These are phyloP conservation scores for Cicer arietinum DNA, from an alignment of 306 rosid genomes.

Conservation along the genomic window DNA sequence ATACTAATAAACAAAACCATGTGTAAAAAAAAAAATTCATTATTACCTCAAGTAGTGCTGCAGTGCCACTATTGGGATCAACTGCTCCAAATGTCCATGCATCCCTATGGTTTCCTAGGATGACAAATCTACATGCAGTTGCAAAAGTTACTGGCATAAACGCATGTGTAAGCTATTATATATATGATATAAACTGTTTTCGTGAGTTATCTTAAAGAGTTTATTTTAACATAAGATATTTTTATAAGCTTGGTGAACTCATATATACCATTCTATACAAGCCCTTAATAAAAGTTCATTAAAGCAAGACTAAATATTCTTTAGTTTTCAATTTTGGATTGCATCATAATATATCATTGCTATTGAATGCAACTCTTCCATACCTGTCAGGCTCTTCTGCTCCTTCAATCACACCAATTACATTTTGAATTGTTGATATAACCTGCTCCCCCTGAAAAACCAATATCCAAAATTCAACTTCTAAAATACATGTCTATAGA, in stretches of 20 bases:
- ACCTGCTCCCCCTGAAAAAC: constrained; percentile 61
- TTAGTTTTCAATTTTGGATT: background rate
- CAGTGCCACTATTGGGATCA: constrained; percentile 86
- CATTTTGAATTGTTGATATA: constrained; percentile 64
- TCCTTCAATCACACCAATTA: constrained; percentile 75
- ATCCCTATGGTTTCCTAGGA: constrained; percentile 81
- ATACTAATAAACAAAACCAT: background rate
- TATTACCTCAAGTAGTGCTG: constrained; percentile 72
- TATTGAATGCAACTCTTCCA: constrained; percentile 22
- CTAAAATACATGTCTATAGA: too few relatives aligned
- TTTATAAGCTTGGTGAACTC: too few relatives aligned
- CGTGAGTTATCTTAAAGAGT: too few relatives aligned
- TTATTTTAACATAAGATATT: too few relatives aligned
- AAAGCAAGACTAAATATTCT: constrained; percentile 10
- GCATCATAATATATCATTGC: constrained; percentile 6
- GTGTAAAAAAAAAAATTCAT: background rate
- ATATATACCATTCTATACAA: too few relatives aligned
- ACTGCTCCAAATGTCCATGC: constrained; percentile 91
- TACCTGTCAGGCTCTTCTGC: constrained; percentile 83
- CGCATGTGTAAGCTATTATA: too few relatives aligned
- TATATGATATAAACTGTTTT: too few relatives aligned
- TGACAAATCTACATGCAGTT: constrained; percentile 62
- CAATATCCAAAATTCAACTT: constrained; percentile 23
- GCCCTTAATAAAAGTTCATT: background rate
- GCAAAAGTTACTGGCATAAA: constrained; percentile 8